Percentiles rank a stretch among this genome's conserved stretches.
Evolutionary conservation across 768 basidiomycete genomes (phyloP).

Genomic region (Mycena polygramma): DNA sequence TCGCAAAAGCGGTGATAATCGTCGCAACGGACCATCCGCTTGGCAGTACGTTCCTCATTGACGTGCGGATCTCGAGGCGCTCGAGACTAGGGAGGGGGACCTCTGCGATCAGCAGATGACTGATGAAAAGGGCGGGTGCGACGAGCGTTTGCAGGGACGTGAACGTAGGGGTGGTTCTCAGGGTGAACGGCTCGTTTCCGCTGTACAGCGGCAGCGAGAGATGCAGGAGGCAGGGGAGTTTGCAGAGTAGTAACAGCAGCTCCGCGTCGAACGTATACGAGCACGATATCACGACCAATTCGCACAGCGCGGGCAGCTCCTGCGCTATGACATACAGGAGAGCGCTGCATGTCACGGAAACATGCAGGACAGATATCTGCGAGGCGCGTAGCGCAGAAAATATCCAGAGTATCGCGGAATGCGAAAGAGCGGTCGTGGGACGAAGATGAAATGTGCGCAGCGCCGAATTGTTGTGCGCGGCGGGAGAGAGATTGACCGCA

Average conservation of each 20-base stretch:
- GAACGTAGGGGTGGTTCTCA: background rate
- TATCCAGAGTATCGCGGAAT: constrained; percentile 2
- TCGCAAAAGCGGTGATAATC: background rate
- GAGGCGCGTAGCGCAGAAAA: constrained; percentile 12
- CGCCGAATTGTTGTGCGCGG: too few species aligned
- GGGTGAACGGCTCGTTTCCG: background rate
- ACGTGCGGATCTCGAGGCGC: constrained; percentile 5
- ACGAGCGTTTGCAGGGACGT: background rate
- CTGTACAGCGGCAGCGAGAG: background rate
- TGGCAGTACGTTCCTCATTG: background rate
- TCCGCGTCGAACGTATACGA: background rate
- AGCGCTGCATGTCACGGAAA: background rate
- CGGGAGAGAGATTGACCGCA: background rate
- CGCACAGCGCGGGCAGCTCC: constrained; percentile 3
- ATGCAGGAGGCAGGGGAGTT: background rate
- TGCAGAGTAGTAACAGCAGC: constrained; percentile 7
- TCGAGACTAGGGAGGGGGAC: constrained; percentile 3
- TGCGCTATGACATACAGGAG: background rate
- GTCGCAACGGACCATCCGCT: background rate
- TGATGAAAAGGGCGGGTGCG: background rate
- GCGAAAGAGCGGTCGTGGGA: constrained; percentile 3
- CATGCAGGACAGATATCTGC: background rate
- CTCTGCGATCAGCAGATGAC: background rate
- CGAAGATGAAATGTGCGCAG: too few species aligned
- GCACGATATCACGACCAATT: background rate